Evolutionary conservation across 2,329 filamentous ascomycete genomes (phyloP), one percentile per base, ranked within the genome.

Genomic region (Colletotrichum tanaceti): DNA sequence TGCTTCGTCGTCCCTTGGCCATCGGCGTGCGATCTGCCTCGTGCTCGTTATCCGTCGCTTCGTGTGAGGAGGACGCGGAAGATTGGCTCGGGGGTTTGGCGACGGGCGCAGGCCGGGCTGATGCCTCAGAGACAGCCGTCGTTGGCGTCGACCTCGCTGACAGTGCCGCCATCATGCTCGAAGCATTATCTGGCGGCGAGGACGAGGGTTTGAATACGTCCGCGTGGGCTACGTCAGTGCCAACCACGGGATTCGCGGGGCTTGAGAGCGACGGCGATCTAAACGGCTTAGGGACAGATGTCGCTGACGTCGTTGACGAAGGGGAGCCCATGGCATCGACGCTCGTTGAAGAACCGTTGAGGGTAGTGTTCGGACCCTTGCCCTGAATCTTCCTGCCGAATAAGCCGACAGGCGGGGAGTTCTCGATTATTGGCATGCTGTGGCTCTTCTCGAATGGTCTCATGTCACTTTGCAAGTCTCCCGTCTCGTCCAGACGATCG

Each of bases 161-260:
- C 46, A 93, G 82, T 46, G 88, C 89, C 63, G 90, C 90, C 84
- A 94, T 93, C 32, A 86, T 84, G 71, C 83, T 87, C 24, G 85
- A 84, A 28, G 91, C 91, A 74, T 89, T 84, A 44, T 89, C 86
- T 2, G 86, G 85, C 5, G 85, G 84, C 39, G 86, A 86, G 1
- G 82, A 83, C 4, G 84, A 86, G 16, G 85, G 83, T 69, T 86
- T 87, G 72, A 87, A 86, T 14, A 89, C 83, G 69, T 93, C 90
- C 22, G 89, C 88, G 70, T 90, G 90, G 0, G 87, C 85, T 41
- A 86, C 84, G 73, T 93, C 90, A 0, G 90, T 89, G 38, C 87
- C 89, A 7, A 94, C 86, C 22, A 90, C 82, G 1, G 92, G 90
- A 63, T 88, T 85, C 2, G 90, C 86, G 32, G 86, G 85, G 65